These are phyloP conservation scores for Dendryphion nanum DNA, from an alignment of 2,329 filamentous ascomycete genomes.

Conservation along the genomic window DNA sequence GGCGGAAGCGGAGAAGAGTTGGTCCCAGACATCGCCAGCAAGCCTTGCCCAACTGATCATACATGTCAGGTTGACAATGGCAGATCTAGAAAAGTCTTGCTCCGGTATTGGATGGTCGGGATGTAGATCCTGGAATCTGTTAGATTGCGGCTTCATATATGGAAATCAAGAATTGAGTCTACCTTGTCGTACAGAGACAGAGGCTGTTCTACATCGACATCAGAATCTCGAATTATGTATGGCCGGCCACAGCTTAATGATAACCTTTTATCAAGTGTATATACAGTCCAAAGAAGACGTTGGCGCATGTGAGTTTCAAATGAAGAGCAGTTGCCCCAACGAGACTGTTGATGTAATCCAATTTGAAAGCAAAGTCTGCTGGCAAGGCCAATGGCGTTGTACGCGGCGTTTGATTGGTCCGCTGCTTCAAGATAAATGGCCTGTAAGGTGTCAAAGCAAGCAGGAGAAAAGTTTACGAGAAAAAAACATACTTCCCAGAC, in stretches of 20 bases:
- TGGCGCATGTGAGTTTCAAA: conserved; percentile 21
- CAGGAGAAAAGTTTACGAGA: conserved; percentile 2
- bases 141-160: neutral
- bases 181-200: conserved; percentile 17
- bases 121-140: conserved; percentile 14
- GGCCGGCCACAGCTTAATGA: conserved; percentile 31
- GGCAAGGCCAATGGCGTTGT: conserved; percentile 28
- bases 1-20: conserved; percentile 10
- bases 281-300: conserved; percentile 29
- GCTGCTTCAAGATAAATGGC: conserved; percentile 22
- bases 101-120: conserved; percentile 14
- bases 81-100: conserved; percentile 9
- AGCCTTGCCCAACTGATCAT: conserved; percentile 26
- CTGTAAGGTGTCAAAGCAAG: conserved; percentile 11
- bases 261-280: conserved; percentile 26
- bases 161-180: conserved; percentile 7
- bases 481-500: conserved; percentile 22
- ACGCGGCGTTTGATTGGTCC: conserved; percentile 28
- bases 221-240: conserved; percentile 25
- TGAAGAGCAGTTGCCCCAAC: conserved; percentile 13
- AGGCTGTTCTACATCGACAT: conserved; percentile 26
- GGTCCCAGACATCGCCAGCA: conserved; percentile 23
- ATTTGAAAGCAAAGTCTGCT: conserved; percentile 28
- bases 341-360: conserved; percentile 26
- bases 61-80: conserved; percentile 18